Evolutionary conservation across 2,329 filamentous ascomycete species (phyloP), one percentile per base, ranked within the genome.

Genomic region (Cladosporium phlei): DNA sequence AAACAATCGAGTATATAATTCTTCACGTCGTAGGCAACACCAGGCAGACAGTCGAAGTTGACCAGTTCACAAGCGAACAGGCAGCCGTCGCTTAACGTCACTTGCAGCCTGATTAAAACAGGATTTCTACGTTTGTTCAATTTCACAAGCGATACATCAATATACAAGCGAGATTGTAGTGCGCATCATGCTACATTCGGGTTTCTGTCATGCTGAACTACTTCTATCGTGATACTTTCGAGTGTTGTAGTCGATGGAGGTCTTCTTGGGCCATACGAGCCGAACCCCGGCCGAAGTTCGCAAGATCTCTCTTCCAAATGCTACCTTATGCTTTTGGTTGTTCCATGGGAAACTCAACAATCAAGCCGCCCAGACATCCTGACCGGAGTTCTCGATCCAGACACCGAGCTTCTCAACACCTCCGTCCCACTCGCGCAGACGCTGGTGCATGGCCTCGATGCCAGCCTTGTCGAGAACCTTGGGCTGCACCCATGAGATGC

Each of bases 401-500:
- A 95, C 93, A 53, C 91, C 91, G 48, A 98, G 76, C 68, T 93
- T 85, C 67, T 97, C 96, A 54, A 98, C 91, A 64, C 89, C 95
- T 40, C 85, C 83, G 66, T 96, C 90, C 93, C 93, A 98, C 61
- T 98, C 91, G 65, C 85, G 83, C 63, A 98, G 71, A 59, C 93
- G 77, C 63, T 81, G 77, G 60, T 88, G 81, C 91, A 98, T 96
- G 61, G 83, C 87, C 61, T 86, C 87, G 59, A 98, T 95, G 74
- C 97, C 93, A 69, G 82, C 83, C 82, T 90, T 88, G 67, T 97
- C 93, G 56, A 98, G 72, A 24, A 98, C 90, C 78, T 97, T 97
- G 17, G 93, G 93, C 73, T 98, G 93, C 49, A 98, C 93, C 93
- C 93, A 98, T 61, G 91, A 91, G 69, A 98, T 96, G 65, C 90